Conservation (phyloP, 2,329 filamentous ascomycete genomes). For the Pseudogymnoascus sp. region DNA sequence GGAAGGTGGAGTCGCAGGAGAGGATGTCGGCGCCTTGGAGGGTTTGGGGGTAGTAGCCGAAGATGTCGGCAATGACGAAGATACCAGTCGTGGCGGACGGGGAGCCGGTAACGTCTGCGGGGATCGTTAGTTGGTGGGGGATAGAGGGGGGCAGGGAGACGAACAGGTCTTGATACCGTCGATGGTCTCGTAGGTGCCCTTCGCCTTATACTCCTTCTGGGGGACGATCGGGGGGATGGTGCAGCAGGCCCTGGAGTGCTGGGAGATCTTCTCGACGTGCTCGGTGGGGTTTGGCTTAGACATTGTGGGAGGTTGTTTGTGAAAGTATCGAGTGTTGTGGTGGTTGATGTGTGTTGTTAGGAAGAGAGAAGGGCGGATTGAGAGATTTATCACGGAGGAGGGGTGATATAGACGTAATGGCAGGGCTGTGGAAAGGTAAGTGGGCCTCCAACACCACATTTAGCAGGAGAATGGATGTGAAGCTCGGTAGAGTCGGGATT, state of each 20-base stretch:
- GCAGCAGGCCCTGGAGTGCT: constrained; percentile 18
- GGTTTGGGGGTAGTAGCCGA: constrained; percentile 62
- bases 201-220: constrained; percentile 29
- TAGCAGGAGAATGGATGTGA: not conserved
- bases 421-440: not conserved
- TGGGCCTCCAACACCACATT: not conserved
- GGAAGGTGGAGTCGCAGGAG: constrained; percentile 51
- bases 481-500: not conserved
- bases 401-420: not conserved
- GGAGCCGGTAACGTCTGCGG: constrained; percentile 38
- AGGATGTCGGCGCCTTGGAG: constrained; percentile 63
- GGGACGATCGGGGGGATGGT: constrained; percentile 27
- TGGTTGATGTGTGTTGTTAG: not conserved
- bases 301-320: not conserved
- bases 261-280: not conserved
- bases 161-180: constrained; percentile 41
- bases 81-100: constrained; percentile 46
- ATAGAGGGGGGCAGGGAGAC: not conserved
- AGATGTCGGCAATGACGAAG: constrained; percentile 54
- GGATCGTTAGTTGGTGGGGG: not conserved
- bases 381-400: not conserved
- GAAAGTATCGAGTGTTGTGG: not conserved
- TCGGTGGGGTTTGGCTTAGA: not conserved
- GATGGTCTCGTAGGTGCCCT: constrained; percentile 45
- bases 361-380: not conserved